Base-by-base conservation (phyloP, 768 basidiomycete species). In the Lentinula boryana region DNA sequence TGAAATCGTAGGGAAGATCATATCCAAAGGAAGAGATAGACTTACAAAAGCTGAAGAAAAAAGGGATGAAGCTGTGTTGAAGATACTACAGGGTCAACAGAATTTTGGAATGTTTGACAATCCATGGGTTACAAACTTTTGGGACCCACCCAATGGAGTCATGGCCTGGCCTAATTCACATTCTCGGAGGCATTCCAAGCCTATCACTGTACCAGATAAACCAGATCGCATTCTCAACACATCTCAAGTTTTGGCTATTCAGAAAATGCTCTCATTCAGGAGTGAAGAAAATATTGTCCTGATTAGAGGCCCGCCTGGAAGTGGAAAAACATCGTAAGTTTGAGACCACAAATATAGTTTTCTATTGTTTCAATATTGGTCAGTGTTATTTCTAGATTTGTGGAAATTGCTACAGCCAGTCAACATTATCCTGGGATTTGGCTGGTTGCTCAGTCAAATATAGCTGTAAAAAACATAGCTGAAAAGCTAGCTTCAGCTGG, bases 401-500 rank as follows among this genome's bases (percentile, higher is more conserved):
- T 87, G 10, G 70, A 78, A 21, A 72, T 74, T 64, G 80, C 84
- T 41, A 66, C 81, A 23, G 63, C 69, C 31, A 66, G 66, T 51
- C 75, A 75, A 0, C 67, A 71, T 18, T 64, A 10, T 51, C 48
- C 69, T 63, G 85, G 88, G 0, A 84, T 92, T 12, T 94, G 90
- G 88, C 81, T 94, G 5, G 76, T 91, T 67, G 89, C 92, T 36
- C 89, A 94, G 67, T 89, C 88, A 16, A 94, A 94, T 76, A 84
- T 93, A 53, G 92, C 90, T 51, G 92, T 93, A 21, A 93, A 91
- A 71, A 93, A 94, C 65, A 93, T 94, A 74, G 91, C 89, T 56
- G 88, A 90, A 67, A 91, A 91, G 74, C 74, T 94, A 16, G 71
- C 76, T n/a, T 71, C 78, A 7, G 74, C 81, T 67, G 78, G 74